Base-by-base conservation (phyloP, 2,329 filamentous ascomycete species). In the Pseudogymnoascus verrucosus region DNA sequence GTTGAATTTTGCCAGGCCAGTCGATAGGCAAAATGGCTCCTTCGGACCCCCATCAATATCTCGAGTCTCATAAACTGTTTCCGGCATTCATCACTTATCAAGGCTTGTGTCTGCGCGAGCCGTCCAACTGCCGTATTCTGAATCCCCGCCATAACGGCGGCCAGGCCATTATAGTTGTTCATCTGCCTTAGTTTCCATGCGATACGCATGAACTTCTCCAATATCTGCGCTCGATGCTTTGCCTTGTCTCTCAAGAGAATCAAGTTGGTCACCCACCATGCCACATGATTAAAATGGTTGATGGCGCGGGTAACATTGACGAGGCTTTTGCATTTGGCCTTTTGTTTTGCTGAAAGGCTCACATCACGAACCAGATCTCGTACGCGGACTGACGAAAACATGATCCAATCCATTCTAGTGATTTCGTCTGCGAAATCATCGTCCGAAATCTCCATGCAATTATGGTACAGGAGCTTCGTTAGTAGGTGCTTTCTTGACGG, bases 91-190 rank as follows among this genome's bases (percentile, higher is more conserved):
- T 83, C 76, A 1, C 89, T 82, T 3, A 98, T 85, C 14, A 97
- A 77, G 12, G 89, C 85, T 65, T 89, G 83, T 0, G 95, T 98
- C 69, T 92, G 89, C 0, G 83, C 79, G 1, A 99, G 83, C 16
- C 95, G 89, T 72, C 95, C 89, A 28, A 99, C 88, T 0, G 92
- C 87, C 1, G 90, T 90, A 65, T 90, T 89, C 73, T 96, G 96
- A 71, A 99, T 89, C 7, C 93, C 95, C 5, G 95, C 93, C 64
- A 99, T 84, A 37, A 99, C 86, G 6, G 95, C 93, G n/a, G 93
- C 93, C 1, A 99, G 80, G 0, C 92, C 90, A 74, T 98, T 98
- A 80, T 98, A 99, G 75, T 99, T 98, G 79, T 98, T 97, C 66
- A 96, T 78, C 72, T 93, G 88, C 40, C 95, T 89, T 60, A 99